Conservation (phyloP, 331 rosid species). For the Pyrus hybrid region DNA sequence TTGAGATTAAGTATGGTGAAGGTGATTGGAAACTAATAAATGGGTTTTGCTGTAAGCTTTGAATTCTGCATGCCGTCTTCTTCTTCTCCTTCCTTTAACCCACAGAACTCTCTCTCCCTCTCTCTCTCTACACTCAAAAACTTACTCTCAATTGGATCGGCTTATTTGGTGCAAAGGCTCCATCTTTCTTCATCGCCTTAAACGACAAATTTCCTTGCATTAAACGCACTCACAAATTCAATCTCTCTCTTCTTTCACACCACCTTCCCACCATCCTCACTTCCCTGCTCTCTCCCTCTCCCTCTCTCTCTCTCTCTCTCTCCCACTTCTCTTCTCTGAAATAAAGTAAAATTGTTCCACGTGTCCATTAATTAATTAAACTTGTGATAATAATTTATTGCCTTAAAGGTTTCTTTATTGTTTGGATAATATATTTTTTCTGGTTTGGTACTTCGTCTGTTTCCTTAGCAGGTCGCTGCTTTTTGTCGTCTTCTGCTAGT, state of each 20-base stretch:
- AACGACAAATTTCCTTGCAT: slow-evolving; percentile 22
- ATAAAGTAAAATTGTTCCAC: not conserved
- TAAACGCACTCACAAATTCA: slow-evolving; percentile 14
- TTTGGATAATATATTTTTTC: not conserved
- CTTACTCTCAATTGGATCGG: slow-evolving; percentile 3
- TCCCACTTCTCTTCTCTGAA: not conserved
- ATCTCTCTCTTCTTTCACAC: slow-evolving; percentile 16
- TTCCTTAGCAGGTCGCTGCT: not conserved
- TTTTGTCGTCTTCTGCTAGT: slow-evolving; percentile 3
- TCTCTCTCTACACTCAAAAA: not conserved
- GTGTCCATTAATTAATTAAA: not conserved
- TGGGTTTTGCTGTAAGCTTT: slow-evolving; percentile 21
- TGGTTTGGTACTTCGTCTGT: slow-evolving; percentile 2
- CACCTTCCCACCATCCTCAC: slow-evolving; percentile 13
- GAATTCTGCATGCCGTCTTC: slow-evolving; percentile 33
- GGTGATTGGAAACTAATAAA: slow-evolving; percentile 6
- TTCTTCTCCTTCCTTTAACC: slow-evolving; percentile 12
- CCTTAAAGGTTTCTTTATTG: not conserved
- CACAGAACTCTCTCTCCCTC: not conserved
- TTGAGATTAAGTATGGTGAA: not conserved
- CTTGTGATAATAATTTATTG: not conserved
- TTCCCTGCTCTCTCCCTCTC: not conserved
- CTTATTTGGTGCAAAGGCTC: slow-evolving; percentile 19
- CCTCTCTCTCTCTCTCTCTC: no score
- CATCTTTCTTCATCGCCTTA: slow-evolving; percentile 12